phyloP scores from a whole-genome alignment of 352 stramenopile genomes.

The Phytophthora constricta region DNA sequence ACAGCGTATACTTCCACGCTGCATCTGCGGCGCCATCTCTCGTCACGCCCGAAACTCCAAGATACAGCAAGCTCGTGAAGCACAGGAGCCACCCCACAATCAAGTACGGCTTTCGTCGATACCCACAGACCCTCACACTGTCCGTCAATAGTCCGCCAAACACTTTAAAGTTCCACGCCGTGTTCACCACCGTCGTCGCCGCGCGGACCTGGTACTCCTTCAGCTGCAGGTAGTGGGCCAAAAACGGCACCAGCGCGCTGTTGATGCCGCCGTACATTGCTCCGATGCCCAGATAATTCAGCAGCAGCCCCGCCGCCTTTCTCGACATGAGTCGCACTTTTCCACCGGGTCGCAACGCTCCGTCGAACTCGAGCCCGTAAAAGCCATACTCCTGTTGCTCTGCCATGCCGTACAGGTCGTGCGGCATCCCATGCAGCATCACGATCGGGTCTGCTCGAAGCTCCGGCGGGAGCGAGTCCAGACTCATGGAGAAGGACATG shows the following conservation, averaged over 20 bases:
- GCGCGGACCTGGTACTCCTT: constrained; percentile 66
- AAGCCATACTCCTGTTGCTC: constrained; percentile 55
- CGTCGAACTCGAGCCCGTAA: constrained; percentile 71
- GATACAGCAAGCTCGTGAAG: constrained; percentile 42
- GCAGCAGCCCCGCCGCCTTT: constrained; percentile 56
- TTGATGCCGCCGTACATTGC: constrained; percentile 74
- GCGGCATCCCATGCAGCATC: constrained; percentile 13
- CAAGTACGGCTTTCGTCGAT: constrained; percentile 75
- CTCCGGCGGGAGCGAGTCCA: constrained; percentile 34
- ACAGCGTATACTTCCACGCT: constrained; percentile 69
- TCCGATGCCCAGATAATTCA: constrained; percentile 77
- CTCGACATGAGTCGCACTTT: constrained; percentile 53
- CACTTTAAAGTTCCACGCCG: constrained; percentile 71
- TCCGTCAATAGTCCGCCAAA: constrained; percentile 71
- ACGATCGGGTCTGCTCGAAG: constrained; percentile 18
- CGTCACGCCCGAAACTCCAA: constrained; percentile 24
- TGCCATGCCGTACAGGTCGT: constrained; percentile 7
- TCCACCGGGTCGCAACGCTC: constrained; percentile 67
- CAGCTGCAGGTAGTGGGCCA: constrained; percentile 71
- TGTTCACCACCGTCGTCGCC: constrained; percentile 58
- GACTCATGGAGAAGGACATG: constrained; percentile 23
- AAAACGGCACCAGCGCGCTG: constrained; percentile 55
- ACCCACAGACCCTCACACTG: constrained; percentile 63
- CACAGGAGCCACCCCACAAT: constrained; percentile 63
- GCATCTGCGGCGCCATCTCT: constrained; percentile 1